These are phyloP conservation scores for Boehmeria nivea DNA, from an alignment of 306 rosid species.

Conservation along the genomic window DNA sequence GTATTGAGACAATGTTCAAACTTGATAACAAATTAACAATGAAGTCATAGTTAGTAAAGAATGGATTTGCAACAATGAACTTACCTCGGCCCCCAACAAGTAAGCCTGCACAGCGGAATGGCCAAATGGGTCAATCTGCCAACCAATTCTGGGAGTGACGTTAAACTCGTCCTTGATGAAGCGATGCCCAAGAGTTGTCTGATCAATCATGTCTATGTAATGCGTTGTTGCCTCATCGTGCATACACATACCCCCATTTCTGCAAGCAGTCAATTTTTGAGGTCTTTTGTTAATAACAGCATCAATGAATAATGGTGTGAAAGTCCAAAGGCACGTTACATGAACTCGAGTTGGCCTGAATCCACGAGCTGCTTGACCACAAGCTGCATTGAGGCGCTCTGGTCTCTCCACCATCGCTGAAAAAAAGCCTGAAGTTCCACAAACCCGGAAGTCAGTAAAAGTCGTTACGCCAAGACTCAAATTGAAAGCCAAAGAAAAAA, in stretches of 20 bases:
- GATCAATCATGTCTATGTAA: constrained; percentile 71
- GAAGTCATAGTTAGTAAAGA: no score
- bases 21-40: neutral
- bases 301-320: neutral
- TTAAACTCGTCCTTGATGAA: constrained; percentile 33
- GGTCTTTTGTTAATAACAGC: neutral
- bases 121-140: constrained; percentile 65
- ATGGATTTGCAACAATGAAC: neutral
- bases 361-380: constrained; percentile 62
- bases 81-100: constrained; percentile 52
- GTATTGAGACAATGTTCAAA: neutral
- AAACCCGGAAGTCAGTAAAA: neutral
- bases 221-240: constrained; percentile 89
- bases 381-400: constrained; percentile 45
- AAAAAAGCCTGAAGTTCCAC: constrained; percentile 62
- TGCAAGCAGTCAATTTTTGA: constrained; percentile 22
- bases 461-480: neutral
- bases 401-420: constrained; percentile 95
- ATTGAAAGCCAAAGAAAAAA: neutral
- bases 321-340: constrained; percentile 34
- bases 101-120: constrained; percentile 61
- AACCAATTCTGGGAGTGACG: constrained; percentile 48
- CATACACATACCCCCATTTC: constrained; percentile 97
- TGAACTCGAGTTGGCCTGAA: constrained; percentile 82
- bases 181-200: constrained; percentile 40